Percentiles rank a stretch among this genome's conserved stretches.
Conservation (phyloP, 2,329 filamentous ascomycete species). For the Verticillium klebahnii region DNA sequence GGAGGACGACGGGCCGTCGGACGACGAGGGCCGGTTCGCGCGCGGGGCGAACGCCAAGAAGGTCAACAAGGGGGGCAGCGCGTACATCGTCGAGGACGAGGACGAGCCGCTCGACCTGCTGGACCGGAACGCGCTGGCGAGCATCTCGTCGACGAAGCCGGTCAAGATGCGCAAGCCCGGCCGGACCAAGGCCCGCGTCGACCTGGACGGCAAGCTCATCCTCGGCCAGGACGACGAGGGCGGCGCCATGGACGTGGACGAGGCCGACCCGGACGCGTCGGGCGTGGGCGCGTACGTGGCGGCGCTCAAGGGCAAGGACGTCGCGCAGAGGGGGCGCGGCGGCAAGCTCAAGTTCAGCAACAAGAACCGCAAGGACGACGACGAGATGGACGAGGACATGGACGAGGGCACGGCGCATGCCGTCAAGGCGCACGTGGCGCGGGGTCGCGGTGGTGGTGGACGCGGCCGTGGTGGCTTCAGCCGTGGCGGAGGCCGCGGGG, state of each 20-base stretch:
- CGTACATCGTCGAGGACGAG: conserved; percentile 91
- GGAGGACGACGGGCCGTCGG: conserved; percentile 45
- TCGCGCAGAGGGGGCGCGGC: conserved; percentile 58
- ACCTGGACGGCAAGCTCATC: conserved; percentile 77
- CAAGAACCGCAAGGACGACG: conserved; percentile 38
- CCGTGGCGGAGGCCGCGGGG: conserved; percentile 24
- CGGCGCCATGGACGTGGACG: conserved; percentile 61
- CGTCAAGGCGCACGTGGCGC: conserved; percentile 45
- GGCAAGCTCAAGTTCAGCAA: conserved; percentile 71
- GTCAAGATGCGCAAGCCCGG: conserved; percentile 55
- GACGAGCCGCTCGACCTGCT: conserved; percentile 93
- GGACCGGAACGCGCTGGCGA: conserved; percentile 81
- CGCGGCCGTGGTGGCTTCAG: conserved; percentile 21
- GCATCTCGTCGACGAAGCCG: conserved; percentile 89
- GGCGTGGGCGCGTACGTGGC: conserved; percentile 67
- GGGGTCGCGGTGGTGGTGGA: conserved; percentile 25
- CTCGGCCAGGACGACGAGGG: conserved; percentile 55
- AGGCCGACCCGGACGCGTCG: conserved; percentile 41
- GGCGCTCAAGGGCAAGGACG: conserved; percentile 64
- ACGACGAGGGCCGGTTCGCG: conserved; percentile 42
- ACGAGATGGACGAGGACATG: conserved; percentile 48
- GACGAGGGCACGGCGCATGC: conserved; percentile 46
- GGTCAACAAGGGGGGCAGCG: conserved; percentile 55
- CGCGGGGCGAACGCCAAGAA: conserved; percentile 32
- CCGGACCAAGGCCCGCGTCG: conserved; percentile 62